Conservation (phyloP, 768 basidiomycete species). For the Hirschioporus abietinus region DNA sequence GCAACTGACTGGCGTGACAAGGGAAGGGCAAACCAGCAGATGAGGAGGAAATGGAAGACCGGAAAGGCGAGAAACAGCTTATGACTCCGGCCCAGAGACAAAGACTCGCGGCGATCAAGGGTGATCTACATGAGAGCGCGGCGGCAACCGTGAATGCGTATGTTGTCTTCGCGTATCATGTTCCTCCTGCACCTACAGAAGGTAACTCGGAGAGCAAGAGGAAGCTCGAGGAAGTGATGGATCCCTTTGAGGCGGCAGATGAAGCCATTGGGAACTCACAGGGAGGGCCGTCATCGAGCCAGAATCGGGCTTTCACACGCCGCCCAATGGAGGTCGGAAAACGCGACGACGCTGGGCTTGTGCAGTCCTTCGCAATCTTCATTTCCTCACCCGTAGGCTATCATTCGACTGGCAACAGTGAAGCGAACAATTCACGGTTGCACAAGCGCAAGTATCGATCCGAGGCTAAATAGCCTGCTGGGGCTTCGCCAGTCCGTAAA, state of each 20-base stretch:
- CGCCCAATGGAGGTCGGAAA: neutral
- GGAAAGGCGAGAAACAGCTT: conserved; percentile 54
- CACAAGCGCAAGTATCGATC: neutral
- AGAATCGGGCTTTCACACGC: neutral
- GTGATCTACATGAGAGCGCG: conserved; percentile 70
- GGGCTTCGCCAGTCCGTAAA: neutral
- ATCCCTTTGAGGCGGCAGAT: conserved; percentile 59
- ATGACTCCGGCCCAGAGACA: conserved; percentile 85
- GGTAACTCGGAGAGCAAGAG: conserved; percentile 46
- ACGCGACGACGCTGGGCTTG: neutral
- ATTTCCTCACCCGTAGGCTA: neutral
- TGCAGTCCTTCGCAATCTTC: neutral
- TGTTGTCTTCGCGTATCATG: conserved; percentile 78
- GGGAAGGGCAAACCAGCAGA: neutral
- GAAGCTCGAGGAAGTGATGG: conserved; percentile 42
- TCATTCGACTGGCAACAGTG: neutral
- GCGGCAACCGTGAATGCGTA: conserved; percentile 82
- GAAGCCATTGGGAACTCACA: neutral
- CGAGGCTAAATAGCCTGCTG: neutral
- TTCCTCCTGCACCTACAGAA: conserved; percentile 25
- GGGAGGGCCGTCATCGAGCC: neutral
- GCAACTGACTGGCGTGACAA: conserved; percentile 15
- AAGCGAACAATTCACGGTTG: neutral
- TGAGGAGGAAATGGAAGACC: conserved; percentile 16
- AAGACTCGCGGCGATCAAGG: conserved; percentile 90